These are phyloP conservation scores for Limnomonas spitsbergensis DNA, from an alignment of 139 green algal genomes.

Conservation along the genomic window DNA sequence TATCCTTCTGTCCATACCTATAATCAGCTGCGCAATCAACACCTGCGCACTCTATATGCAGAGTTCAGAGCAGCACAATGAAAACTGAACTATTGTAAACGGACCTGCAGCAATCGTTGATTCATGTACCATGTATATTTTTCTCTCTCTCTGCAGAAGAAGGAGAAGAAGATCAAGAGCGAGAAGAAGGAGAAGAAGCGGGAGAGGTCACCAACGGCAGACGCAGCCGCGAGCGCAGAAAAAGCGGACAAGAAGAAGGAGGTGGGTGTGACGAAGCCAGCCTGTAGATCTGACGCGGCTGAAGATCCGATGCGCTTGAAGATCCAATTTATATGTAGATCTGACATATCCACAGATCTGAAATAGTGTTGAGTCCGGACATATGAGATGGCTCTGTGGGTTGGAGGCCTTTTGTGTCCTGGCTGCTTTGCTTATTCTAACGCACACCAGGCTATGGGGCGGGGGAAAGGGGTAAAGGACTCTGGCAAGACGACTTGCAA, in stretches of 20 bases:
- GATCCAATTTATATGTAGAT: too few relatives aligned
- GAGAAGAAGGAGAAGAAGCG: constrained; percentile 31
- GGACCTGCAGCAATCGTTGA: neutral
- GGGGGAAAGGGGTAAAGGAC: neutral
- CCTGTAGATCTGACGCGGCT: neutral
- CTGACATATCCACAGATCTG: too few relatives aligned
- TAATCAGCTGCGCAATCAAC: too few relatives aligned
- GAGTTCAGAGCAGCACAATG: neutral
- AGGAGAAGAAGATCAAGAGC: constrained; percentile 19
- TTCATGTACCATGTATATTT: neutral
- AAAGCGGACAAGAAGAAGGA: constrained; percentile 8
- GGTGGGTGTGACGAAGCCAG: neutral
- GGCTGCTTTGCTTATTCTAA: too few relatives aligned
- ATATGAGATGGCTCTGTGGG: too few relatives aligned
- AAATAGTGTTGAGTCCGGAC: too few relatives aligned
- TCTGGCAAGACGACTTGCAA: neutral
- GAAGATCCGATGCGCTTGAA: too few relatives aligned
- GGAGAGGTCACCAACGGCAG: neutral
- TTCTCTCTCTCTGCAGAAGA: constrained; percentile 16
- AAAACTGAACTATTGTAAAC: neutral
- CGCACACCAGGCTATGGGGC: neutral
- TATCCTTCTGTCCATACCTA: too few relatives aligned
- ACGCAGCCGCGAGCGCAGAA: constrained; percentile 28
- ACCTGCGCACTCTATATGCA: neutral
- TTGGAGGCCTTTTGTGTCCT: too few relatives aligned